Base-by-base conservation (phyloP, 2,329 filamentous ascomycete species). In the Diplodia sapinea region DNA sequence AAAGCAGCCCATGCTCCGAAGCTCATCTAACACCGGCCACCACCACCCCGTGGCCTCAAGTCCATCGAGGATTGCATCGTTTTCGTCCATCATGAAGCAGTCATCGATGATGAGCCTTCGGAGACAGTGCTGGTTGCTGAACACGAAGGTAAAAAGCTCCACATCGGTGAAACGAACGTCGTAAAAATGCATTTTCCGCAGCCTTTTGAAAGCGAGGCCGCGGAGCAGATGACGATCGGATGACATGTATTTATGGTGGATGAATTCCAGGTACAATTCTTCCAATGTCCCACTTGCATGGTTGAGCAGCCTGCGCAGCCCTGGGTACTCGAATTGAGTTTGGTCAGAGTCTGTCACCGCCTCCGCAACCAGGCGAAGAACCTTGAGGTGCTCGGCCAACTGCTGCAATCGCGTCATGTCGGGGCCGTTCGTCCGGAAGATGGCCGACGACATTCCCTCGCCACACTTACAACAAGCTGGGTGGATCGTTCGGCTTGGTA, bases 1-100 rank as follows among this genome's bases (percentile, higher is more conserved):
- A 4, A 62, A 36, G 29, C 23, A 49, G 1, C 40, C 23, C 40
- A 20, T 11, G 17, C 15, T 17, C 9, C 57, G 57, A 43, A 62
- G 26, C 40, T 49, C 40, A n/a, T 62, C 57, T 4, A 62, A 15
- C 23, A 49, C 11, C n/a, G 40, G 26, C 57, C 57, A 62, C 56
- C 56, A 61, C 57, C 57, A 62, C 6, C 36, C 36, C 9, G 36
- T 38, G 8, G 43, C 17, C 13, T n/a, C 40, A 9, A 17, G 17
- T 15, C 15, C 40, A 12, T 33, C 56, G 52, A 13, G 43, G 7
- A 47, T 13, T 1, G 8, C 5, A 9, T 6, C 7, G 12, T 1
- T 9, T 4, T 26, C 36, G 23, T 49, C 26, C 6, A 20, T 3
- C 23, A 62, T 11, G 1, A 4, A 3, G 17, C 57, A 62, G 13